Conservation (phyloP, 2,329 filamentous ascomycete species). For the Magnaporthiopsis incrustans region DNA sequence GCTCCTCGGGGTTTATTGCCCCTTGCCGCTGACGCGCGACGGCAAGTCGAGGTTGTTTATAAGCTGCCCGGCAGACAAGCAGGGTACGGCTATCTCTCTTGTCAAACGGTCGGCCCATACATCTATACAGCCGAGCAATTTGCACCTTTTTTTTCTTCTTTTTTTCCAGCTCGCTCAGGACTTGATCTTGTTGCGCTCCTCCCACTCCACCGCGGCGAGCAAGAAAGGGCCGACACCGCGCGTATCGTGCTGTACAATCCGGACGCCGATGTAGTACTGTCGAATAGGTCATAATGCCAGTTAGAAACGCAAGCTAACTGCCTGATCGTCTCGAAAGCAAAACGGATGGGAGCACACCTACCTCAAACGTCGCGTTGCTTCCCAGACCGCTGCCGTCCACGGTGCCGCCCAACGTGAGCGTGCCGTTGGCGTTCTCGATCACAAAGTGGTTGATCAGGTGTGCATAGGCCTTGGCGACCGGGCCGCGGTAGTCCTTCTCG, state of each 20-base stretch:
- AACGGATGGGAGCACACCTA: not conserved
- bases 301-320: not conserved
- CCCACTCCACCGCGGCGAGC: conserved; percentile 5
- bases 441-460: conserved; percentile 8
- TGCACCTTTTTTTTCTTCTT: not conserved
- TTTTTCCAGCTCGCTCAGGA: not conserved
- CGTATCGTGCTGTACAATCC: conserved; percentile 3
- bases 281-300: not conserved
- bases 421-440: conserved; percentile 3
- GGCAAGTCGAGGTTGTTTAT: not conserved
- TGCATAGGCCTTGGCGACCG: conserved; percentile 5
- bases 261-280: conserved; percentile 3
- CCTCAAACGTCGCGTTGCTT: conserved; percentile 7
- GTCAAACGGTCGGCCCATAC: too few relatives aligned
- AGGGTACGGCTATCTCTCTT: too few relatives aligned
- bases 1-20: not conserved
- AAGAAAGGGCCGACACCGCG: conserved; percentile 5
- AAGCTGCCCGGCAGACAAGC: too few relatives aligned
- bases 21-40: not conserved
- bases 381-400: conserved; percentile 7
- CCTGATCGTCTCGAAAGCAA: not conserved
- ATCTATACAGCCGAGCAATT: not conserved
- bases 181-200: conserved; percentile 4
- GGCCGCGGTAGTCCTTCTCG: conserved; percentile 22
- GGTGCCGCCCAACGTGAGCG: conserved; percentile 5